Base-by-base conservation (phyloP, 306 rosid species). In the Ormosia semicastrata region DNA sequence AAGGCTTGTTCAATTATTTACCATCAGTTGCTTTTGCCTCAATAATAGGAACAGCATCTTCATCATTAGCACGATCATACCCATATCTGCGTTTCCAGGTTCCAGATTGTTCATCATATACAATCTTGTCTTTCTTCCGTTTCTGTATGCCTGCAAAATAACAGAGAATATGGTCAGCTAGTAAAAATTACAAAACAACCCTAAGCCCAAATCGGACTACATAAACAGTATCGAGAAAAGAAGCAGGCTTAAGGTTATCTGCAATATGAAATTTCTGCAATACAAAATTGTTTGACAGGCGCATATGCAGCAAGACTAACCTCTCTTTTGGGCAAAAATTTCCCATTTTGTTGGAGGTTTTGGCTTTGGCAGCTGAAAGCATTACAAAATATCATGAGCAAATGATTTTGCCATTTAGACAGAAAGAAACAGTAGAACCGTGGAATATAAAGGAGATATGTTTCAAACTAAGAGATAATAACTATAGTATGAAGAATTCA, bases 301-400 rank as follows among this genome's bases (percentile, higher is more conserved):
- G 24, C 24, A 24, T 24, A 24, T 24, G 24, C 24, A 24, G 1
- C 99, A 95, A 75, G 4, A 83, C 10, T 32, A 53, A 93, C 99
- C 98, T 88, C 81, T 92, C 80, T 88, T 87, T 82, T 95, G 62
- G 40, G 98, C 99, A 84, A 95, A 95, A 29, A 0, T 3, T 83
- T 95, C 96, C 99, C 99, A 95, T 80, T 92, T 95, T 6, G 99
- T 92, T 4, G 97, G 98, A 85, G 98, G 94, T 74, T 85, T 85
- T 53, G 96, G 96, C 86, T 71, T 87, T 77, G 99, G 99, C 3
- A 95, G 74, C 99, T 95, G 67, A 36, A 73, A 84, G 41, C 39
- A 81, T 80, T 5, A 76, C 3, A 71, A 14, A 36, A 76, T 2
- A 33, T 52, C 4, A 79, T 79, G 54, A 86, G 84, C 29, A 75